Base-by-base conservation (phyloP, 495 filamentous ascomycete species). In the Talaromyces borbonicus region DNA sequence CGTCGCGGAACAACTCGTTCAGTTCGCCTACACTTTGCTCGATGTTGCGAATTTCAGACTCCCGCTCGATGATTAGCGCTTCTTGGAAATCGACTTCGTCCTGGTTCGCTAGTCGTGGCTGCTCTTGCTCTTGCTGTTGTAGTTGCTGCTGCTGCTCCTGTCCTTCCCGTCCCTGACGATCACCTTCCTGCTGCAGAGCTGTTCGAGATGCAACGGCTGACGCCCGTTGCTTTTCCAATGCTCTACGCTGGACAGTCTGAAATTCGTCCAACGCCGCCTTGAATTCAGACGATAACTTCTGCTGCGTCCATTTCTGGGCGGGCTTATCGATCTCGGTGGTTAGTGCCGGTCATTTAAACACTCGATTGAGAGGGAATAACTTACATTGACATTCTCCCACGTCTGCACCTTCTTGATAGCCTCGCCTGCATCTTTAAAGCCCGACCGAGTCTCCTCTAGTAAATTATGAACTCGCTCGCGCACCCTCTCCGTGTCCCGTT, bases 71-170 rank as follows among this genome's bases (percentile, higher is more conserved):
- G 58, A 99, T 97, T 26, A 99, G 68, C 8, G 83, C 80, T 50
- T 97, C 93, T 57, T 99, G 93, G 69, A 97, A 99, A 56, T 97
- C 89, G 41, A 99, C 92, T 55, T 99, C 92, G 56, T 86, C 83
- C 59, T 99, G 92, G 27, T 88, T 77, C 1, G 92, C 92, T 1
- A 97, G 75, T 12, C 83, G 85, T 20, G 83, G 69, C 54, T 85
- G 77, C 52, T 92, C 80, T 56, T 90, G 78, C 45, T 90, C 74
- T 56, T 89, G 85, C 43, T 77, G 71, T 43, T 75, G 71, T 29
- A 66, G 61, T 51, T 83, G 77, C 44, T 77, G 73, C 41, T 76
- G 72, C 29, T 67, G 62, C 22, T 71, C 65, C 48, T 65, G 52
- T 24, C 52, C 52, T 26, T 57, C 63, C 65, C 3, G 69, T 52